These are phyloP conservation scores for Cladosporium sp. DNA, from an alignment of 2,329 filamentous ascomycete species.

Conservation along the genomic window DNA sequence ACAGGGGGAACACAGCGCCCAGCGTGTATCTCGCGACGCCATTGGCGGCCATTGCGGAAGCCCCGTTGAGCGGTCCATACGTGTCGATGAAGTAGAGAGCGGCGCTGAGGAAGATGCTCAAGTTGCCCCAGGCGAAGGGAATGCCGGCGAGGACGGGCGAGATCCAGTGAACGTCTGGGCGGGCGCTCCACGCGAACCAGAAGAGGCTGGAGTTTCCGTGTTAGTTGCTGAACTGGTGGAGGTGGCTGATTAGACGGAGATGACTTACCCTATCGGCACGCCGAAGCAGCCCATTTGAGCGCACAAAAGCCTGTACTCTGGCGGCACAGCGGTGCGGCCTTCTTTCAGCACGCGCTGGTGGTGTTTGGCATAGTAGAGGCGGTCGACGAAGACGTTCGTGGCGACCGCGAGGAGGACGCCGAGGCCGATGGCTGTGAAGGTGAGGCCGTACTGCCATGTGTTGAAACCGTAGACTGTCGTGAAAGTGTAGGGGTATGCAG, in stretches of 20 bases:
- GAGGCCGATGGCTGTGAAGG: conserved; percentile 67
- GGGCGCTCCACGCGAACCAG: conserved; percentile 38
- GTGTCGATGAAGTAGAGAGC: conserved; percentile 51
- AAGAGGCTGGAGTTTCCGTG: conserved; percentile 26
- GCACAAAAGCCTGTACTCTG: conserved; percentile 33
- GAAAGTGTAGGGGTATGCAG: conserved; percentile 48
- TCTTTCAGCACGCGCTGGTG: conserved; percentile 26
- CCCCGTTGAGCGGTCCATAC: conserved; percentile 53
- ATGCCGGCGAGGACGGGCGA: conserved; percentile 32
- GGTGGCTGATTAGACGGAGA: not conserved
- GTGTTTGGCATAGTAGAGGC: conserved; percentile 32
- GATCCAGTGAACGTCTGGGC: conserved; percentile 36
- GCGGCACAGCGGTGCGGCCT: conserved; percentile 24
- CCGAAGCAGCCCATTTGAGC: conserved; percentile 34
- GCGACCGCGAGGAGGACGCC: conserved; percentile 59
- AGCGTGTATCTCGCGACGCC: conserved; percentile 54
- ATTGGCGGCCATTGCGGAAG: conserved; percentile 58
- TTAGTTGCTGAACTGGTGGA: not conserved
- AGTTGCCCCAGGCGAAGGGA: conserved; percentile 29
- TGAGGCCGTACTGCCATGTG: conserved; percentile 71
- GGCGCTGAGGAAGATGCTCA: conserved; percentile 31
- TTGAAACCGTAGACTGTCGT: conserved; percentile 67
- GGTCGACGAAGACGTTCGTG: conserved; percentile 35
- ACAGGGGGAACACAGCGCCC: conserved; percentile 57
- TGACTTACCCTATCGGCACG: conserved; percentile 28